phyloP scores from a whole-genome alignment of 805 yeast species.

The Nadsonia fulvescens region DNA sequence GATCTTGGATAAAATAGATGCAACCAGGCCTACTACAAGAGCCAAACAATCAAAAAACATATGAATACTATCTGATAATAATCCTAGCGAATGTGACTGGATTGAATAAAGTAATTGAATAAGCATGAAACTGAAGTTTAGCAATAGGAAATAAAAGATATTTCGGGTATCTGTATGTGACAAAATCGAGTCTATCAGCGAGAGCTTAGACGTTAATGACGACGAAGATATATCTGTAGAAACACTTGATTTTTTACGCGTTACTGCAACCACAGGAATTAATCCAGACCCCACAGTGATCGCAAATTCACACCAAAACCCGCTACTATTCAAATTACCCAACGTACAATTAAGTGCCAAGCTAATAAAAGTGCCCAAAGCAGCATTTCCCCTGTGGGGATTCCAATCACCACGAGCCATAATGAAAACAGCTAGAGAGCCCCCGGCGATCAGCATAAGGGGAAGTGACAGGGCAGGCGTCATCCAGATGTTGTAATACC shows the following conservation, averaged over 20 bases:
- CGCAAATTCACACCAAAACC: too few species aligned
- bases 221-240: too few species aligned
- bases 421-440: conserved; percentile 16
- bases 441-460: conserved; percentile 13
- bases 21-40: conserved; percentile 71
- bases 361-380: conserved; percentile 9
- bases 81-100: conserved; percentile 79
- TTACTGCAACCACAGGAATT: too few species aligned
- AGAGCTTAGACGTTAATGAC: too few species aligned
- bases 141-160: conserved; percentile 67
- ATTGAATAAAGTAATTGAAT: conserved; percentile 83
- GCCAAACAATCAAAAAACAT: conserved; percentile 95
- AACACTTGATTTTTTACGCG: too few species aligned
- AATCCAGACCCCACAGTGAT: too few species aligned
- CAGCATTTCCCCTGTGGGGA: conserved; percentile 13
- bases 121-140: conserved; percentile 87
- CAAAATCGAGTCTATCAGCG: conserved; percentile 19
- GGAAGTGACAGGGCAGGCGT: conserved; percentile 8
- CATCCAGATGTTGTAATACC: conserved; percentile 4
- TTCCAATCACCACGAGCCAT: conserved; percentile 14
- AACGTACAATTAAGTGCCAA: conserved; percentile 8
- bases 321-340: conserved; percentile 2
- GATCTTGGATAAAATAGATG: conserved; percentile 47
- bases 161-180: conserved; percentile 64
- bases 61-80: conserved; percentile 83